phyloP scores from a whole-genome alignment of 129 eudicot genomes.

The sunflower (Helianthus annuus) region DNA sequence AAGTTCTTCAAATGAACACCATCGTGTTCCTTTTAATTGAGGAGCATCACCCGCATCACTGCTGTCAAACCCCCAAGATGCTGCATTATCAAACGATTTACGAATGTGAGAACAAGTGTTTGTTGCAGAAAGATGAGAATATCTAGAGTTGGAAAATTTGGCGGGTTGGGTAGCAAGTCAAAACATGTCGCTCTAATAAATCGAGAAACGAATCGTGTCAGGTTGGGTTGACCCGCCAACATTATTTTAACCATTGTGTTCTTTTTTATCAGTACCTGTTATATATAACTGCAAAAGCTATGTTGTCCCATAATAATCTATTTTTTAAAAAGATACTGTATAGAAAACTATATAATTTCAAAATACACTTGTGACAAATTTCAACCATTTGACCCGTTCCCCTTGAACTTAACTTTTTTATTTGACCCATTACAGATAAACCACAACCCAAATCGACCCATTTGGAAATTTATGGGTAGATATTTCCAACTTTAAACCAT shows the following conservation, averaged over 20 bases:
- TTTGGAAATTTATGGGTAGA: background rate
- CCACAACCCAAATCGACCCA: background rate
- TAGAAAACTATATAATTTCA: background rate
- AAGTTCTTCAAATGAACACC: slow-evolving; percentile 85
- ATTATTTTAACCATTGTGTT: background rate
- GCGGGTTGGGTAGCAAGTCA: background rate
- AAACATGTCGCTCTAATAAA: background rate
- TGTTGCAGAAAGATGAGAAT: background rate
- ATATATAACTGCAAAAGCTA: background rate
- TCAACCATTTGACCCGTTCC: background rate
- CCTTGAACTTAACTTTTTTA: background rate
- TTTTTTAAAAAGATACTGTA: background rate
- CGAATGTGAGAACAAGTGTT: background rate
- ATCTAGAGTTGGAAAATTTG: background rate
- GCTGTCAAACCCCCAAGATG: slow-evolving; percentile 63
- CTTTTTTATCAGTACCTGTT: background rate
- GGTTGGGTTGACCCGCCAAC: background rate
- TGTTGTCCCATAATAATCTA: background rate
- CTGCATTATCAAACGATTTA: slow-evolving; percentile 47
- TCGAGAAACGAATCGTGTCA: background rate
- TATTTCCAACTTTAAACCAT: background rate
- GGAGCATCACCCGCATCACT: slow-evolving; percentile 64
- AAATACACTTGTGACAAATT: background rate
- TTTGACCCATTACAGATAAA: background rate
- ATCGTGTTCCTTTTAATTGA: slow-evolving; percentile 74